phyloP scores from a whole-genome alignment of 768 basidiomycete genomes.

The Boletus tylopilopsis region DNA sequence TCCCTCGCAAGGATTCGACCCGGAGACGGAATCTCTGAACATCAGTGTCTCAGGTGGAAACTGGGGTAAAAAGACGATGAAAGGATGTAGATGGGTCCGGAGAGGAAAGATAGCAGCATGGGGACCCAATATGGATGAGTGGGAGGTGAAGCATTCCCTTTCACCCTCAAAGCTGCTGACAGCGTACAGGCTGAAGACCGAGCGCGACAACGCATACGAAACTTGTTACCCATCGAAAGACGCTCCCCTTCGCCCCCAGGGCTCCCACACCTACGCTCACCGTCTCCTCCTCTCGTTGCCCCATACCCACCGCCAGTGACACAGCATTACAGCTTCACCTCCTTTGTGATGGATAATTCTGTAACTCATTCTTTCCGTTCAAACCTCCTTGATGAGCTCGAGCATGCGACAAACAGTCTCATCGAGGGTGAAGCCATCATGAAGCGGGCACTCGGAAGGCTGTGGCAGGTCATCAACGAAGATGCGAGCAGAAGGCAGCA shows the following conservation, averaged over 20 bases:
- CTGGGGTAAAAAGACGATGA: constrained; percentile 77
- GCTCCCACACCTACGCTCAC: constrained; percentile 73
- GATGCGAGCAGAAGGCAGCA: constrained; percentile 44
- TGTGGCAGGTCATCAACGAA: constrained; percentile 81
- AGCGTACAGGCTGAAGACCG: constrained; percentile 68
- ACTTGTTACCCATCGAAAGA: constrained; percentile 54
- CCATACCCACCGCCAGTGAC: constrained; percentile 68
- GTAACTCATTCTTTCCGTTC: constrained; percentile 84
- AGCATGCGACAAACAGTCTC: constrained; percentile 76
- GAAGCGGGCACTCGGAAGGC: constrained; percentile 67
- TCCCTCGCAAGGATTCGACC: constrained; percentile 70
- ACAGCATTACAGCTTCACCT: constrained; percentile 73
- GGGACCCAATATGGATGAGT: constrained; percentile 82
- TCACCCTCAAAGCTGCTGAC: constrained; percentile 9
- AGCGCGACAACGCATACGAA: constrained; percentile 74
- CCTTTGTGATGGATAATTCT: constrained; percentile 82
- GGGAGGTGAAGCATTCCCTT: constrained; percentile 54
- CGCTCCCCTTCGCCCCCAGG: constrained; percentile 70
- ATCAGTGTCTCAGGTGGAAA: constrained; percentile 59
- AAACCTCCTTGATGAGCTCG: constrained; percentile 70
- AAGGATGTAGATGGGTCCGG: constrained; percentile 79
- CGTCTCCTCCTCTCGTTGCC: constrained; percentile 73
- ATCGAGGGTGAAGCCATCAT: constrained; percentile 79
- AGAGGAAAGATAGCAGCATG: constrained; percentile 79
- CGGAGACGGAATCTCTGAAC: constrained; percentile 55